Evolutionary conservation across 306 rosid species (phyloP).

Genomic region (Trichosanthes truncata): DNA sequence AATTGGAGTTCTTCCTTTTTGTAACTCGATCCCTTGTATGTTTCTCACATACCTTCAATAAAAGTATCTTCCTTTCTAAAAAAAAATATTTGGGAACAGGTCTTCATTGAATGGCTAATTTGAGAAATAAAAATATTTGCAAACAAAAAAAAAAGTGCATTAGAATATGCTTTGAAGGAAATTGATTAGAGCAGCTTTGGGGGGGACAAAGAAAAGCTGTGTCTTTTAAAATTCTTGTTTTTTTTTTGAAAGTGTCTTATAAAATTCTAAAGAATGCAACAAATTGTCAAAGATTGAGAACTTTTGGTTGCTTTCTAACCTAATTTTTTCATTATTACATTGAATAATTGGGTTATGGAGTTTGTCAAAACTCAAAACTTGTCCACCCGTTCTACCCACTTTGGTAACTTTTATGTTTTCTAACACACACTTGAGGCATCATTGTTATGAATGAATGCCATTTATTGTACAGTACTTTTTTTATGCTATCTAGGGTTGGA

Average conservation of each 20-base stretch:
- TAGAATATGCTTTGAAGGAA: not conserved
- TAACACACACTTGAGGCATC: not conserved
- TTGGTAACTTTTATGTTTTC: not conserved
- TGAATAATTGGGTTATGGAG: not conserved
- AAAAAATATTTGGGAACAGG: too few relatives aligned
- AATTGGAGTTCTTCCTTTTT: too few relatives aligned
- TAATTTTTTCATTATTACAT: not conserved
- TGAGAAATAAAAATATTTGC: too few relatives aligned
- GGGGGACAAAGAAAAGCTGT: not conserved
- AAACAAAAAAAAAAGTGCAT: not conserved
- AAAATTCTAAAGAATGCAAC: not conserved
- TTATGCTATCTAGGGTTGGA: too few relatives aligned
- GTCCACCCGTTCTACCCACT: not conserved
- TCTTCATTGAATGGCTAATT: too few relatives aligned
- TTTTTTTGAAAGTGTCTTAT: not conserved
- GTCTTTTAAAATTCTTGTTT: not conserved
- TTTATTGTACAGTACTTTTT: too few relatives aligned
- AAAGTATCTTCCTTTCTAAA: too few relatives aligned
- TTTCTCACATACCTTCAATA: too few relatives aligned
- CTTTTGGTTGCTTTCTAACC: not conserved
- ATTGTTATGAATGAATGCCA: not conserved
- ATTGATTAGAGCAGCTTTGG: not conserved
- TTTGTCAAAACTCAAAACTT: not conserved
- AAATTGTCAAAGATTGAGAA: not conserved
- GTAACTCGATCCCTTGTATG: too few relatives aligned